Base-by-base conservation (phyloP, 2,329 filamentous ascomycete species). In the Penicillium decumbens region DNA sequence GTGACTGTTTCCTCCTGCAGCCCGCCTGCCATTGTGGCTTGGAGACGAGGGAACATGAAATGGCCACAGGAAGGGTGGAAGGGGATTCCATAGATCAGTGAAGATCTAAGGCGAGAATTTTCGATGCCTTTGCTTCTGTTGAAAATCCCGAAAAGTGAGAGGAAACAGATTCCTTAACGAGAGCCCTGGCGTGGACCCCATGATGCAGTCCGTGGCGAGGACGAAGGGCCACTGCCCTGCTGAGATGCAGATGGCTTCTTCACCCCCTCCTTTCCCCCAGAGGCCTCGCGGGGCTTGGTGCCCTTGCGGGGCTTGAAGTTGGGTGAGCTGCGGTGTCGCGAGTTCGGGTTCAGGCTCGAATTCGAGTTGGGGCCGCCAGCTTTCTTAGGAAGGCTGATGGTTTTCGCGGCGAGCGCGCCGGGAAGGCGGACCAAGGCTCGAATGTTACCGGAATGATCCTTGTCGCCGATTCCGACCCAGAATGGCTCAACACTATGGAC, bases 371-470 rank as follows among this genome's bases (percentile, higher is more conserved):
- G 59, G 32, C 51, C 55, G 10, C 54, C 58, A 42, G 53, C 45
- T 50, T 72, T 73, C 45, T 66, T 63, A 6, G 65, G 67, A 30
- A 75, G 60, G 38, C 56, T 65, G 15, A 79, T 55, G 1, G 62
- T 68, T 54, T 73, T 80, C 4, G 68, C 54, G 27, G 71, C 68
- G 1, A 64, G 52, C 56, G 74, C 71, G 6, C 76, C 77, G 8
- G 78, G 77, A 20, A 80, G 61, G 32, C 72, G 72, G 54, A 81
- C 73, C 15, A 67, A 62, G 40, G 75, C 67, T 15, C 66, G 73
- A 46, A 60, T 45, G 35, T 66, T 68, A 45, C 62, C 63, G 51
- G 63, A 70, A 51, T 58, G 64, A 58, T 68, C 71, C 48, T 57
- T 71, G 45, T 72, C 75, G 44, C 62, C 60, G 32, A 65, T 48